Base-by-base conservation (phyloP, 192 early-diverging fungal genomes). In the Backusella parvicylindrica region DNA sequence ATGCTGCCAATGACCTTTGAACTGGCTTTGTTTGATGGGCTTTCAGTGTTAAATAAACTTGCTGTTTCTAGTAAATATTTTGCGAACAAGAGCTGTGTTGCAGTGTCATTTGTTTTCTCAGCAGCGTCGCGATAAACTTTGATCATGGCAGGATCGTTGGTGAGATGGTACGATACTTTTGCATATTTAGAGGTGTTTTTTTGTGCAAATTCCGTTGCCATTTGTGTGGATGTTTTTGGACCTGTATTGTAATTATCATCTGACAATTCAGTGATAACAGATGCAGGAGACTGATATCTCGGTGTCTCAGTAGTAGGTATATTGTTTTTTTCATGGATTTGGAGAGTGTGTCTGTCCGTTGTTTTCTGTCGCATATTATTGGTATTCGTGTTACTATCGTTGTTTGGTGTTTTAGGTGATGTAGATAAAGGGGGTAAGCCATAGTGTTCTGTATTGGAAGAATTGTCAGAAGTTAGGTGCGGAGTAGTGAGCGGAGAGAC, bases 51-150 rank as follows among this genome's bases (percentile, higher is more conserved):
- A 73, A 72, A 28, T 79, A 82, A 38, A 23, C 86, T 85, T 37
- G 89, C 88, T 56, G 89, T 88, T 83, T 92, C 85, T 23, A 95
- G 72, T 64, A 95, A 79, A 76, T 91, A 95, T 83, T 93, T 91
- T 70, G 92, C 93, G 80, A 89, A 95, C 35, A 87, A 84, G 49
- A 92, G 38, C 83, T 95, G 92, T 65, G 91, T 89, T 18, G 81
- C 78, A 30, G 89, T 80, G 78, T 95, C 92, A 75, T 91, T 89
- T 31, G 92, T 91, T 79, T 92, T 94, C 77, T 88, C 89, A 13
- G 92, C 93, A 36, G 87, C 87, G 41, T 93, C 89, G 2, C 92
- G 91, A 74, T 94, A 95, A 75, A 87, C 87, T 69, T 86, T 84
- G 41, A 92, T 75, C 16, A 70, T 50, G 16, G 76, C 56, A 15